Conservation (phyloP, 768 basidiomycete species). For the Leccinum disarticulatum region DNA sequence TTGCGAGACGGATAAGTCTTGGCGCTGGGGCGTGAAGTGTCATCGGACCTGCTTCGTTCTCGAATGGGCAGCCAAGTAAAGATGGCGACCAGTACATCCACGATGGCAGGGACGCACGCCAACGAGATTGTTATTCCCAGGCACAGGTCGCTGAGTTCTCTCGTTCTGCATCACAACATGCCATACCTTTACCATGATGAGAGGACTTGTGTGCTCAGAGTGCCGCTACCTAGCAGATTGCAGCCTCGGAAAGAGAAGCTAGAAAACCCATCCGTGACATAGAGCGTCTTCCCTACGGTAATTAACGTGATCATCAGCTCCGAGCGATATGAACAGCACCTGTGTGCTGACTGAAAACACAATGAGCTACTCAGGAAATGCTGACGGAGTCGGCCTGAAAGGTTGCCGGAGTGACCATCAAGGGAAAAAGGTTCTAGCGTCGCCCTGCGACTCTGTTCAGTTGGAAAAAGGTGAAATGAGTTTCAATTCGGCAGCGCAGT, state of each 20-base stretch:
- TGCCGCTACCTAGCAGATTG: background rate
- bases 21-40: background rate
- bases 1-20: background rate
- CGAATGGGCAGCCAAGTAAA: background rate
- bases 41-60: background rate
- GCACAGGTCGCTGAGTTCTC: background rate
- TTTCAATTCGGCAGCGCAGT: no score
- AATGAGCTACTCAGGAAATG: no score
- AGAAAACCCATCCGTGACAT: background rate
- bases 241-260: background rate
- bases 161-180: background rate
- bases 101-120: background rate
- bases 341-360: background rate
- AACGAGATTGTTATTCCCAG: background rate
- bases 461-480: no score
- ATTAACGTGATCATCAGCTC: background rate
- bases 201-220: background rate
- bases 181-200: background rate
- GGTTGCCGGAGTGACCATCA: no score
- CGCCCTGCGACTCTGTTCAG: no score
- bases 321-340: no score
- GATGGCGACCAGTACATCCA: conserved; percentile 1
- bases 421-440: no score
- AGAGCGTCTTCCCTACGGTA: background rate
- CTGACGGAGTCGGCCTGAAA: no score